phyloP scores from a whole-genome alignment of 1,284 basidiomycete species.

The Dichomitus squalens region DNA sequence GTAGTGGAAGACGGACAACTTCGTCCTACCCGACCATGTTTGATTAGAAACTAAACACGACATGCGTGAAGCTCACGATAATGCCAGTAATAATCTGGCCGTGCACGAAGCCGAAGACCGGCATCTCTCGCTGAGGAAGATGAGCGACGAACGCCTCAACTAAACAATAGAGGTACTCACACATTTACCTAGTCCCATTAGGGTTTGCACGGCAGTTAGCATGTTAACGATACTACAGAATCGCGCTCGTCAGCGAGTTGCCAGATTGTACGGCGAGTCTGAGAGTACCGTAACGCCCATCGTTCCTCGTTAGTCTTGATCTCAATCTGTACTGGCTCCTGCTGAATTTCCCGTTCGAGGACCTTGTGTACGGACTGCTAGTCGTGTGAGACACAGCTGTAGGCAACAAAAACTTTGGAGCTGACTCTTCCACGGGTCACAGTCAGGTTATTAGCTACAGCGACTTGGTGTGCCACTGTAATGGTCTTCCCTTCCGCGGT shows the following conservation, averaged over 20 bases:
- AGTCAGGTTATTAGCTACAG: slow-evolving; percentile 59
- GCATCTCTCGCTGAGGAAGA: slow-evolving; percentile 63
- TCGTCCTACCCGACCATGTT: slow-evolving; percentile 47
- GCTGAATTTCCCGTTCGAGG: slow-evolving; percentile 75
- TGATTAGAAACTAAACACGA: neutral
- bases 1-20: slow-evolving; percentile 38
- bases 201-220: slow-evolving; percentile 53
- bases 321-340: slow-evolving; percentile 56
- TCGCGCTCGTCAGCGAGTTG: neutral
- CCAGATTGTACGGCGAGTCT: neutral
- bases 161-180: slow-evolving; percentile 32
- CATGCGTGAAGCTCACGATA: slow-evolving; percentile 47
- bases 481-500: slow-evolving; percentile 72
- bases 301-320: slow-evolving; percentile 61
- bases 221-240: slow-evolving; percentile 61
- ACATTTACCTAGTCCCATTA: slow-evolving; percentile 50
- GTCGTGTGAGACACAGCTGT: neutral
- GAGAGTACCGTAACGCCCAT: slow-evolving; percentile 67
- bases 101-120: slow-evolving; percentile 69
- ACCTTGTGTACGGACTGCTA: slow-evolving; percentile 74
- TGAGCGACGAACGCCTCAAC: neutral
- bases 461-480: slow-evolving; percentile 56
- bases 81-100: slow-evolving; percentile 61
- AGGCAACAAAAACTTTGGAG: neutral
- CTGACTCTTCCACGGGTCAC: slow-evolving; percentile 64